Evolutionary conservation across 2,329 filamentous ascomycete species (phyloP).

Genomic region (Claviceps purpurea): DNA sequence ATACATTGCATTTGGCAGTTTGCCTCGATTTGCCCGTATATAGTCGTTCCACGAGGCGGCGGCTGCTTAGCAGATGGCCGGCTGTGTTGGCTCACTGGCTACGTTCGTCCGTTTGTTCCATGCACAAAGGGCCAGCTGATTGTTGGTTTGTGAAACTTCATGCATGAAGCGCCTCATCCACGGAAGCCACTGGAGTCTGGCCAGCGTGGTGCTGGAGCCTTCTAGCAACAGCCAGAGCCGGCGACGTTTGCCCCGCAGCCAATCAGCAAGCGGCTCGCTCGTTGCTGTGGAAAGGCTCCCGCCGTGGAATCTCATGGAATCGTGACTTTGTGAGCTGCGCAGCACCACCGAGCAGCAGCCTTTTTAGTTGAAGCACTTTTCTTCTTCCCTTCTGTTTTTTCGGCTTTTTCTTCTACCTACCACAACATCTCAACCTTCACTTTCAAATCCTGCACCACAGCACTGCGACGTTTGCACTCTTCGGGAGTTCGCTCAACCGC

Average conservation of each 20-base stretch:
- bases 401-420: slow-evolving; percentile 10
- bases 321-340: slow-evolving; percentile 17
- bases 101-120: not conserved
- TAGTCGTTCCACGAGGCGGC: not conserved
- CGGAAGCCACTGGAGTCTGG: not conserved
- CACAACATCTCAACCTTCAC: slow-evolving; percentile 3
- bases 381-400: slow-evolving; percentile 12
- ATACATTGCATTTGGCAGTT: too few species aligned
- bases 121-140: not conserved
- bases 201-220: slow-evolving; percentile 12
- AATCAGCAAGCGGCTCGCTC: slow-evolving; percentile 12
- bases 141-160: not conserved
- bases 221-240: slow-evolving; percentile 10
- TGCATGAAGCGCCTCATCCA: not conserved
- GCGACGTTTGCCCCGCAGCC: slow-evolving; percentile 6
- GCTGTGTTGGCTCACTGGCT: not conserved
- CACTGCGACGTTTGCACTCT: slow-evolving; percentile 10
- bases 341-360: slow-evolving; percentile 12
- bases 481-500: not conserved
- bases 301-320: slow-evolving; percentile 35
- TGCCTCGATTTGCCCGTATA: not conserved
- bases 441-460: slow-evolving; percentile 3
- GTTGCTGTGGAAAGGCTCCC: slow-evolving; percentile 16
- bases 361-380: slow-evolving; percentile 20
- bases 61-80: not conserved